Evolutionary conservation across 441 rosid species (phyloP).

Genomic region (Daphne laureola): DNA sequence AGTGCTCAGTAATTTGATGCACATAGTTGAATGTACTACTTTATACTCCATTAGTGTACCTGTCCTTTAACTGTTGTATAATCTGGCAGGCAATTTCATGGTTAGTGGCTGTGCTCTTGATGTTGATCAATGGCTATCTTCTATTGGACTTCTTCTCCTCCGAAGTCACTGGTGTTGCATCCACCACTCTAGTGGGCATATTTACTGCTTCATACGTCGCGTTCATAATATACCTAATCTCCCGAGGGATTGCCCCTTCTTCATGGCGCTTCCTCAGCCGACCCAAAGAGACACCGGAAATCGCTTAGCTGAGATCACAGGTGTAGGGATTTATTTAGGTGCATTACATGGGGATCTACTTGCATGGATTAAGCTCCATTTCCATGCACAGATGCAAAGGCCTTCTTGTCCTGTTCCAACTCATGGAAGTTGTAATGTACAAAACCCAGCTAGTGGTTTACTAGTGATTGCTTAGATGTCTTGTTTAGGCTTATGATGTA

Average conservation of each 20-base stretch:
- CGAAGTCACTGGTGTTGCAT: slow-evolving; percentile 37
- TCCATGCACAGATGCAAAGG: slow-evolving; percentile 1
- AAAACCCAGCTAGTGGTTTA: slow-evolving; percentile 1
- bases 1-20: background rate
- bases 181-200: slow-evolving; percentile 23
- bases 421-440: slow-evolving; percentile 9
- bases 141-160: slow-evolving; percentile 62
- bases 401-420: background rate
- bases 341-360: background rate
- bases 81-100: slow-evolving; percentile 49
- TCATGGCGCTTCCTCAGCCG: slow-evolving; percentile 24
- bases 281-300: slow-evolving; percentile 27
- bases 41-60: background rate
- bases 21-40: background rate
- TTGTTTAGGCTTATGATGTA: too few species aligned
- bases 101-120: slow-evolving; percentile 76
- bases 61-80: background rate
- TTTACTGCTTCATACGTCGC: slow-evolving; percentile 43
- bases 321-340: background rate
- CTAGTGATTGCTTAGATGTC: background rate
- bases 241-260: slow-evolving; percentile 28
- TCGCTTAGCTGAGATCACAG: slow-evolving; percentile 11
- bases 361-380: background rate
- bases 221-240: slow-evolving; percentile 66
- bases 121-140: slow-evolving; percentile 82